Evolutionary conservation across 108 stramenopile species (phyloP).

Genomic region (Stephanodiscus triporus): DNA sequence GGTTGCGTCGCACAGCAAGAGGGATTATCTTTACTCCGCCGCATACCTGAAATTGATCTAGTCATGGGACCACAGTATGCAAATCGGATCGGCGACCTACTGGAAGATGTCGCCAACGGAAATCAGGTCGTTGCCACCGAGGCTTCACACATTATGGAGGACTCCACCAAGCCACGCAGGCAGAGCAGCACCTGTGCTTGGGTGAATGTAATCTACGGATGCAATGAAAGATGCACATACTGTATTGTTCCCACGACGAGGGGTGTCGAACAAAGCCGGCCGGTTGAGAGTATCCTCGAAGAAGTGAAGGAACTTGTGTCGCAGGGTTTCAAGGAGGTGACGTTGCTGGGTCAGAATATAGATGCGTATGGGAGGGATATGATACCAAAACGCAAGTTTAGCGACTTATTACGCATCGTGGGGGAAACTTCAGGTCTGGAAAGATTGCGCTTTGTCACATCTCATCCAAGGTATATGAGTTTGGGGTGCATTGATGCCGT

Average conservation of each 20-base stretch:
- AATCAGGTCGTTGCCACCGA: conserved; percentile 96
- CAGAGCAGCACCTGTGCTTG: conserved; percentile 84
- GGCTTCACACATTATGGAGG: conserved; percentile 94
- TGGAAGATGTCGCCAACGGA: conserved; percentile 92
- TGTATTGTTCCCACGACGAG: conserved; percentile 96
- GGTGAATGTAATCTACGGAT: conserved; percentile 97
- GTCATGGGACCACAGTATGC: conserved; percentile 96
- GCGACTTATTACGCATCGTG: conserved; percentile 88
- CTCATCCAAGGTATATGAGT: conserved; percentile 97
- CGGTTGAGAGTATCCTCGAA: conserved; percentile 85
- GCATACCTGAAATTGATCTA: conserved; percentile 85
- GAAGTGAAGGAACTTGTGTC: conserved; percentile 87
- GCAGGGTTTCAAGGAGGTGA: conserved; percentile 93
- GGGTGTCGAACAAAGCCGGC: conserved; percentile 95
- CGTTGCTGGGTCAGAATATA: conserved; percentile 97
- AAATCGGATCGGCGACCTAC: conserved; percentile 92
- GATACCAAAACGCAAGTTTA: conserved; percentile 92
- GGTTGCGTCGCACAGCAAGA: conserved; percentile 94
- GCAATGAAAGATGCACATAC: conserved; percentile 98
- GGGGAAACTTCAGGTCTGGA: conserved; percentile 78
- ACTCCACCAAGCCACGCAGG: conserved; percentile 90
- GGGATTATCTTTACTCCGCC: conserved; percentile 75
- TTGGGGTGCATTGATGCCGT: conserved; percentile 94
- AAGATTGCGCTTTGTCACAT: conserved; percentile 94
- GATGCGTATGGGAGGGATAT: conserved; percentile 96